Conservation (phyloP, 176 grass and related monocot species). For the Dactylis glomerata region DNA sequence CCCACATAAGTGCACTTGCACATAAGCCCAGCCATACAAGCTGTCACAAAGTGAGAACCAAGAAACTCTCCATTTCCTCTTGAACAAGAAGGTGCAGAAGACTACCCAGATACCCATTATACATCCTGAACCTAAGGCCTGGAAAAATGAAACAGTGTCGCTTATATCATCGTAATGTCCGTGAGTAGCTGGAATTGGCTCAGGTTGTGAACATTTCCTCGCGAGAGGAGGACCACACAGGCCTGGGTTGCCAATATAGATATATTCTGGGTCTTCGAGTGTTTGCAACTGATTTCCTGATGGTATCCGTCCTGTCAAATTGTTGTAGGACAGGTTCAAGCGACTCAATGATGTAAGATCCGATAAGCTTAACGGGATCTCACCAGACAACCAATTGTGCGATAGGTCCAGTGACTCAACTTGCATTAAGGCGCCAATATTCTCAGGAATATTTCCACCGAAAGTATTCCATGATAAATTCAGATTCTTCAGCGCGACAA, state of each 20-base stretch:
- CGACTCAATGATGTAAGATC: constrained; percentile 22
- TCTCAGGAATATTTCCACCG: constrained; percentile 6
- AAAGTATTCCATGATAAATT: constrained; percentile 35
- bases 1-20: too few relatives aligned
- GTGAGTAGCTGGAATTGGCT: background rate
- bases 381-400: constrained; percentile 14
- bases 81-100: constrained; percentile 27
- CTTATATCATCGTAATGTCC: too few relatives aligned
- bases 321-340: constrained; percentile 52
- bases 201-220: background rate
- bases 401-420: constrained; percentile 47
- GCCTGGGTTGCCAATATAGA: constrained; percentile 31
- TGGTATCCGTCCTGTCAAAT: constrained; percentile 39
- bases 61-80: background rate
- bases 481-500: constrained; percentile 12
- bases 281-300: constrained; percentile 20
- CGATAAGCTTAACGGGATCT: constrained; percentile 20
- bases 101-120: constrained; percentile 29
- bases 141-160: background rate
- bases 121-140: constrained; percentile 7
- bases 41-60: too few relatives aligned
- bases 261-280: constrained; percentile 19
- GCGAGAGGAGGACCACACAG: constrained; percentile 22
- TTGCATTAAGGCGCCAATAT: constrained; percentile 17
- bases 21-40: too few relatives aligned